Percentiles rank a stretch among this genome's conserved stretches.
Evolutionary conservation across 23 red algal species (phyloP).

Genomic region (Gracilaria vermiculophylla): DNA sequence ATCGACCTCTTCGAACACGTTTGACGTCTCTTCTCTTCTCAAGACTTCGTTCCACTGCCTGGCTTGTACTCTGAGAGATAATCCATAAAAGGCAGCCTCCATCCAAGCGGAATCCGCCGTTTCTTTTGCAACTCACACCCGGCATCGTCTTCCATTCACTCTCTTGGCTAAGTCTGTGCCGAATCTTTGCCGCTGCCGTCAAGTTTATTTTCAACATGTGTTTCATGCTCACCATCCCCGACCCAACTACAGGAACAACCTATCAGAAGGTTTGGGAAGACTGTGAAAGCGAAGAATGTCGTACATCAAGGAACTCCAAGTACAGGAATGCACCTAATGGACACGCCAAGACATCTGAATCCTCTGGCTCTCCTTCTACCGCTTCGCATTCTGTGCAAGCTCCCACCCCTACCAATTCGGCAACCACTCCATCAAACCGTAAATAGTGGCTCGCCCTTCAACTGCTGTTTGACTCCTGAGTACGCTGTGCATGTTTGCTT

Average conservation of each 20-base stretch:
- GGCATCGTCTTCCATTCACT: background rate
- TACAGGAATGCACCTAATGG: slow-evolving; percentile 21
- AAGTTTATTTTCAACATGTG: background rate
- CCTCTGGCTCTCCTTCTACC: background rate
- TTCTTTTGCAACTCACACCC: too few relatives aligned
- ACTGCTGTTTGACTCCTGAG: background rate
- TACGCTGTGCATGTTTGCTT: too few relatives aligned
- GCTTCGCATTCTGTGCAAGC: background rate
- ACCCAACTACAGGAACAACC: background rate
- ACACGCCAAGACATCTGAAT: background rate
- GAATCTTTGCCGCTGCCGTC: background rate
- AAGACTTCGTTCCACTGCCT: too few relatives aligned
- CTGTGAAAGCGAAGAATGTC: slow-evolving; percentile 4
- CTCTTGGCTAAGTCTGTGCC: background rate
- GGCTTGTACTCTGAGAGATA: too few relatives aligned
- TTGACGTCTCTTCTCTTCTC: background rate
- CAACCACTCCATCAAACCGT: background rate
- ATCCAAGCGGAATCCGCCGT: too few relatives aligned
- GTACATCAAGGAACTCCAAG: background rate
- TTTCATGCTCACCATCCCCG: slow-evolving; percentile 29
- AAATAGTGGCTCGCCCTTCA: background rate
- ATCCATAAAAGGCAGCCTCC: too few relatives aligned
- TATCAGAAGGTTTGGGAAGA: slow-evolving; percentile 5
- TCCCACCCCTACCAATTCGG: too few relatives aligned
- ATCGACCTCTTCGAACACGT: background rate